Evolutionary conservation across 805 yeast species (phyloP), one percentile per base, ranked within the genome.

Genomic region (Kodamaea lidongshanica): DNA sequence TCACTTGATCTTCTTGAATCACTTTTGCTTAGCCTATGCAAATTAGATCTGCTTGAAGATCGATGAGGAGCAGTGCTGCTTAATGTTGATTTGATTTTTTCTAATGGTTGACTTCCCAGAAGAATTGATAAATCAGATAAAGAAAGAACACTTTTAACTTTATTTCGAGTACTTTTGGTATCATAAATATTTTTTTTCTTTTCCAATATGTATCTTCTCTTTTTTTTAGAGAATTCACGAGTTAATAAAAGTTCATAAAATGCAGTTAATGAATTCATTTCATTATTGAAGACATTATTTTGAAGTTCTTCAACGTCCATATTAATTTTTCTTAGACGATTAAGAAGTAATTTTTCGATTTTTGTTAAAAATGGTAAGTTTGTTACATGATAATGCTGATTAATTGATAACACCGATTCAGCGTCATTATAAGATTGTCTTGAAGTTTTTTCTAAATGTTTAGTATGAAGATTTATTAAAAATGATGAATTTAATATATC

Each of bases 251-350:
- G 58, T 26, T 77, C 77, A 79, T 88, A 86, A 34, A 79, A 65
- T 0, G 89, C 95, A 9, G 82, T 74, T 10, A 82, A 57, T 0
- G 85, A 63, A 52, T 83, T 92, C 54, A 84, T 73, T 34, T 78
- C 74, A 27, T 70, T 67, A 34, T 69, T 65, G 16, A 57, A 45
- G 3, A 86, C 76, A 16, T 81, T 71, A 6, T 69, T 60, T 41
- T 73, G 74, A 18, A 87, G 56, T 2, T 66, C 54, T 9, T 75
- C 79, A 3, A 70, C 65, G 47, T 82, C 83, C 20, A 85, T 59
- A n/a, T 84, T 80, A 15, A 74, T 52, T 34, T 73, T 67, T 25
- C 69, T 67, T 28, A 86, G 45, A 28, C 70, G 69, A 36, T 79
- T 78, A 27, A 85, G 50, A 14, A 84, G 46, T 13, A 70, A 63